phyloP scores from a whole-genome alignment of 768 basidiomycete genomes.

The Xerocomellus intermedius region DNA sequence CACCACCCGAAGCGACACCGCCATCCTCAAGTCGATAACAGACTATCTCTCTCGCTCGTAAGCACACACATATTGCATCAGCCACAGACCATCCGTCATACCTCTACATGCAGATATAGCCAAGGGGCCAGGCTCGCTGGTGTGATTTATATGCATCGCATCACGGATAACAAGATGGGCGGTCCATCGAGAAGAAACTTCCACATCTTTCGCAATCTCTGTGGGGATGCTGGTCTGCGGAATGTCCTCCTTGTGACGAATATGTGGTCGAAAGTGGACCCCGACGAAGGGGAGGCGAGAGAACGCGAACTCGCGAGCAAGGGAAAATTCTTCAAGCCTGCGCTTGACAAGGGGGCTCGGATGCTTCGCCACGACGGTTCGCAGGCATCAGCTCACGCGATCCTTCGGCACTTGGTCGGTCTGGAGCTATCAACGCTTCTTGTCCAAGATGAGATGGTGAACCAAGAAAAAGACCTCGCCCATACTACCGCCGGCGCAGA shows the following conservation, averaged over 20 bases:
- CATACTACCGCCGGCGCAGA: conserved; percentile 53
- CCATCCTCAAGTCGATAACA: conserved; percentile 46
- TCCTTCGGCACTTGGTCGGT: conserved; percentile 43
- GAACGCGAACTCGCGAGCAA: conserved; percentile 44
- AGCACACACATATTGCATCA: conserved; percentile 3
- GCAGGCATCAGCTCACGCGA: conserved; percentile 40
- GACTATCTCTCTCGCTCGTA: conserved; percentile 29
- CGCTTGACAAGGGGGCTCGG: conserved; percentile 45
- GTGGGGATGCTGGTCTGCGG: conserved; percentile 45
- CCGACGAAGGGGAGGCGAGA: conserved; percentile 36
- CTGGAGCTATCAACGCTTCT: conserved; percentile 42
- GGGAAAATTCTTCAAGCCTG: conserved; percentile 51
- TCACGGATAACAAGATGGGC: conserved; percentile 47
- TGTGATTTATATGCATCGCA: conserved; percentile 53
- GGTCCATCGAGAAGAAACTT: conserved; percentile 52
- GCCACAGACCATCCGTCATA: not conserved
- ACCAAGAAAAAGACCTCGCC: conserved; percentile 43
- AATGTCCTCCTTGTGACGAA: conserved; percentile 53
- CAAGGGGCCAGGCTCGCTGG: conserved; percentile 33
- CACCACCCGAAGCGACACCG: conserved; percentile 44
- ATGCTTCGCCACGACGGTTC: conserved; percentile 45
- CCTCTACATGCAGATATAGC: conserved; percentile 23
- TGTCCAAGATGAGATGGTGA: conserved; percentile 58
- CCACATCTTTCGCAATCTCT: conserved; percentile 49
- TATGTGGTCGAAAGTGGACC: conserved; percentile 47